Conservation (phyloP, 2,329 filamentous ascomycete genomes). For the Xylariaceae sp. region DNA sequence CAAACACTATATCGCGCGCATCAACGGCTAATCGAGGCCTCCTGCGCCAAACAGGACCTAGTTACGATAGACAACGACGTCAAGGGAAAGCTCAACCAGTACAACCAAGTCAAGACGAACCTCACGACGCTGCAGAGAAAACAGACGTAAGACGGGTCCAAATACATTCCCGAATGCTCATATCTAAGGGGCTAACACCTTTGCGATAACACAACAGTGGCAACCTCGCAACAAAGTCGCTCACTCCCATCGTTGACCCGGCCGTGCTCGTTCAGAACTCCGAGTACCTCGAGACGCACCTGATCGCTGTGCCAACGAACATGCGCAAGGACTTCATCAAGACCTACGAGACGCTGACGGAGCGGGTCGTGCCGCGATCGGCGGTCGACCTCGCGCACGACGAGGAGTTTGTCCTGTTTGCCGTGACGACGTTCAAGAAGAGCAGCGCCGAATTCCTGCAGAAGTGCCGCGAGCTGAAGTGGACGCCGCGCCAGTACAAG, state of each 20-base stretch:
- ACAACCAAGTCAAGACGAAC: conserved; percentile 84
- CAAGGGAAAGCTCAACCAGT: conserved; percentile 89
- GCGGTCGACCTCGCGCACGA: conserved; percentile 75
- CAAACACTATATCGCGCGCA: background rate
- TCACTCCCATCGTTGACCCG: conserved; percentile 83
- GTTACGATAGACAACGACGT: conserved; percentile 92
- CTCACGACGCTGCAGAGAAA: conserved; percentile 76
- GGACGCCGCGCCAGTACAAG: conserved; percentile 92
- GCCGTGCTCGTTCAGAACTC: conserved; percentile 77
- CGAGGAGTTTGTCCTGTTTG: conserved; percentile 82
- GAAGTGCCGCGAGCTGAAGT: conserved; percentile 87
- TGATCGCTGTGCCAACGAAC: conserved; percentile 79
- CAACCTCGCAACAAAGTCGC: conserved; percentile 89
- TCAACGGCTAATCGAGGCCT: conserved; percentile 13
- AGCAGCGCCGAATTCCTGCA: conserved; percentile 79
- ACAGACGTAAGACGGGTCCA: conserved; percentile 62
- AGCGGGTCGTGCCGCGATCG: conserved; percentile 92
- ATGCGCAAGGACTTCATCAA: conserved; percentile 82
- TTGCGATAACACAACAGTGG: conserved; percentile 49
- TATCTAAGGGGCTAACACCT: conserved; percentile 7
- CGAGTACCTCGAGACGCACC: conserved; percentile 93
- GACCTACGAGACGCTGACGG: conserved; percentile 79
- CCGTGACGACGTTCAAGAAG: conserved; percentile 92
- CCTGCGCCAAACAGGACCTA: conserved; percentile 59
- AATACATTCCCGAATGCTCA: background rate